These are phyloP conservation scores for Stagonosporopsis tanaceti DNA, from an alignment of 2,329 filamentous ascomycete genomes.

Conservation along the genomic window DNA sequence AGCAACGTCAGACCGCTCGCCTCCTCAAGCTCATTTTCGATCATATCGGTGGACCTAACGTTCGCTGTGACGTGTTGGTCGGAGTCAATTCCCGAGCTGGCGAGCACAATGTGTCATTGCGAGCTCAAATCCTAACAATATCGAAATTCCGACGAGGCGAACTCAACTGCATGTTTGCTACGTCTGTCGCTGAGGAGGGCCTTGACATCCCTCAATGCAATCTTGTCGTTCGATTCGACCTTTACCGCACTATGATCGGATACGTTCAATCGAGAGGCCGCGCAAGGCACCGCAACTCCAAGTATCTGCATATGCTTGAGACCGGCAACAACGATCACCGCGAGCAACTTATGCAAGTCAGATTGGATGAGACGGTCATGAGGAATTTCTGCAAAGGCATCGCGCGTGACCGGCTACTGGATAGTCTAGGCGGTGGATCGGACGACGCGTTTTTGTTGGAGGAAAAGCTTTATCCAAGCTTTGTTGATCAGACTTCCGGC, in stretches of 20 bases:
- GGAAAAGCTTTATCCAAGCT: conserved; percentile 57
- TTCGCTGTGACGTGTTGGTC: conserved; percentile 71
- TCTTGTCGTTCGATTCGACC: conserved; percentile 78
- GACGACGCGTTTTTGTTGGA: conserved; percentile 65
- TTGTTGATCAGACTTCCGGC: conserved; percentile 70
- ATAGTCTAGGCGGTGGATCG: conserved; percentile 65
- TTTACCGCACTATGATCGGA: conserved; percentile 89
- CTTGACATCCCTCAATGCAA: conserved; percentile 73
- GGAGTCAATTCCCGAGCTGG: conserved; percentile 63
- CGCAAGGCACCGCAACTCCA: conserved; percentile 78
- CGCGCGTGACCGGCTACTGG: conserved; percentile 75
- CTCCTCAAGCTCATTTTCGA: conserved; percentile 74
- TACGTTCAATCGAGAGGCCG: conserved; percentile 93
- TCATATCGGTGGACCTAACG: conserved; percentile 63
- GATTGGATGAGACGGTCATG: conserved; percentile 67
- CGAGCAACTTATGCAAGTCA: conserved; percentile 65
- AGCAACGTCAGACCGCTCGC: conserved; percentile 78
- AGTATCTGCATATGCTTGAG: conserved; percentile 87
- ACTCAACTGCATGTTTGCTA: conserved; percentile 69
- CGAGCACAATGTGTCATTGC: conserved; percentile 71
- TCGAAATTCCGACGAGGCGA: conserved; percentile 67
- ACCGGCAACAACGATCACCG: conserved; percentile 69
- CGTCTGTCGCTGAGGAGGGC: conserved; percentile 71
- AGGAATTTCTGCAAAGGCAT: conserved; percentile 78
- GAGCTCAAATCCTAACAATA: conserved; percentile 77